Evolutionary conservation across 2,329 filamentous ascomycete species (phyloP).

Genomic region (Waltergamsia citrina): DNA sequence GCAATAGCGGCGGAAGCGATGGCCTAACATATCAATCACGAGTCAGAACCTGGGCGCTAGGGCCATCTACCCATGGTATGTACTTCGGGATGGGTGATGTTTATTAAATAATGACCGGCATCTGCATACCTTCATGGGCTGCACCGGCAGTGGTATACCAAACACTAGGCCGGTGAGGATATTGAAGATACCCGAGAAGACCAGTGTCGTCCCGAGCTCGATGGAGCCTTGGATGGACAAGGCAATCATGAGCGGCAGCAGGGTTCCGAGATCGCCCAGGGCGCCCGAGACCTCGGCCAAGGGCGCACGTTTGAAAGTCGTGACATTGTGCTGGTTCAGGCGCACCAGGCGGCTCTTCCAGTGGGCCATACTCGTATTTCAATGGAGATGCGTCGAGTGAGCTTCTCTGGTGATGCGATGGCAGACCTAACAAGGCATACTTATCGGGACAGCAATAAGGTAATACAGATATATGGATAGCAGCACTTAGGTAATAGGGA

Average conservation of each 20-base stretch:
- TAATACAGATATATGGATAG: too few relatives aligned
- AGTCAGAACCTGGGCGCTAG: slow-evolving; percentile 1
- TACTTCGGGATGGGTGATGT: background rate
- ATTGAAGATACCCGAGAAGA: slow-evolving; percentile 85
- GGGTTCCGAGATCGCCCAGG: slow-evolving; percentile 77
- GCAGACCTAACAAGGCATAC: too few relatives aligned
- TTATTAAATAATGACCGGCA: background rate
- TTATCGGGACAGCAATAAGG: too few relatives aligned
- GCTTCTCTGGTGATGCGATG: background rate
- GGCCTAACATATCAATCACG: slow-evolving; percentile 43
- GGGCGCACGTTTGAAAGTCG: slow-evolving; percentile 35
- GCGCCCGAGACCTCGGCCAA: slow-evolving; percentile 77
- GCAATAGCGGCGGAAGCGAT: slow-evolving; percentile 86
- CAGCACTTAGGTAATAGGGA: too few relatives aligned
- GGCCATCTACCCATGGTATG: too few relatives aligned
- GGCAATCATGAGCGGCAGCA: slow-evolving; percentile 82
- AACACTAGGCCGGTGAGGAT: slow-evolving; percentile 73
- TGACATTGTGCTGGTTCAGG: slow-evolving; percentile 36
- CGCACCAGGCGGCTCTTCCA: slow-evolving; percentile 9
- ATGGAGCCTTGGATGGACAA: slow-evolving; percentile 72
- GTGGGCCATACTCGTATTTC: background rate
- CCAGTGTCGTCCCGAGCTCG: slow-evolving; percentile 70
- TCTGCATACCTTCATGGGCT: slow-evolving; percentile 60
- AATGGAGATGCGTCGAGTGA: background rate
- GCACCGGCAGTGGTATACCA: slow-evolving; percentile 82